phyloP scores from a whole-genome alignment of 352 stramenopile species.

The Phytophthora nicotianae region DNA sequence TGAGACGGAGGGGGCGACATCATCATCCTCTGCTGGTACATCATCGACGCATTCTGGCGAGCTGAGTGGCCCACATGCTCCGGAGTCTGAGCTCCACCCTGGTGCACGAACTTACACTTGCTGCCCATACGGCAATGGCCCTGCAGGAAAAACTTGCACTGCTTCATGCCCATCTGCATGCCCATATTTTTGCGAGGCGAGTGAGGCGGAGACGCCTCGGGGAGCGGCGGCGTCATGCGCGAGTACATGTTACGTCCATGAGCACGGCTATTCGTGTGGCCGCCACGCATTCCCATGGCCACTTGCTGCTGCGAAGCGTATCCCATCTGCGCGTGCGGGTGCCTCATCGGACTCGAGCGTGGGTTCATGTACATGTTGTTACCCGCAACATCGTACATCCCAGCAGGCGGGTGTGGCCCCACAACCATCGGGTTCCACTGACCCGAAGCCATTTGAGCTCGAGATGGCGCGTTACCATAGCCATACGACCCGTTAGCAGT shows the following conservation, averaged over 20 bases:
- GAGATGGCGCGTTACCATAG: slow-evolving; percentile 32
- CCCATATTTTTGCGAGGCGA: slow-evolving; percentile 54
- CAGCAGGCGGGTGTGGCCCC: slow-evolving; percentile 26
- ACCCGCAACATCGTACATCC: slow-evolving; percentile 36
- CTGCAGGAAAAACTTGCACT: slow-evolving; percentile 87
- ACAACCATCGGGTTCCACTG: slow-evolving; percentile 54
- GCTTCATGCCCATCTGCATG: slow-evolving; percentile 62
- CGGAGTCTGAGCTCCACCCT: slow-evolving; percentile 30
- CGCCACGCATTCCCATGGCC: slow-evolving; percentile 38
- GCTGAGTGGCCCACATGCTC: slow-evolving; percentile 32
- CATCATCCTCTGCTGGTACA: slow-evolving; percentile 44
- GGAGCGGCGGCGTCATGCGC: slow-evolving; percentile 63
- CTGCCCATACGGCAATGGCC: slow-evolving; percentile 85
- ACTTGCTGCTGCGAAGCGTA: slow-evolving; percentile 42
- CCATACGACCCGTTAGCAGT: slow-evolving; percentile 33
- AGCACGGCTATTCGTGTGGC: slow-evolving; percentile 29
- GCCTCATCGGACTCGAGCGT: slow-evolving; percentile 37
- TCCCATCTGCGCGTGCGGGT: slow-evolving; percentile 45
- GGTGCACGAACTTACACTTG: slow-evolving; percentile 88
- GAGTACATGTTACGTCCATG: slow-evolving; percentile 48
- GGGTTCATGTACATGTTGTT: slow-evolving; percentile 61
- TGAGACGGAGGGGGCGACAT: slow-evolving; percentile 37
- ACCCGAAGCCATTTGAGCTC: slow-evolving; percentile 32
- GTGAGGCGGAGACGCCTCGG: slow-evolving; percentile 64
- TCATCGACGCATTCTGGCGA: slow-evolving; percentile 32